Percentiles rank a stretch among this genome's conserved stretches.
Evolutionary conservation across 169 alveolate species (phyloP).

Genomic region (Toxoplasma gondii): DNA sequence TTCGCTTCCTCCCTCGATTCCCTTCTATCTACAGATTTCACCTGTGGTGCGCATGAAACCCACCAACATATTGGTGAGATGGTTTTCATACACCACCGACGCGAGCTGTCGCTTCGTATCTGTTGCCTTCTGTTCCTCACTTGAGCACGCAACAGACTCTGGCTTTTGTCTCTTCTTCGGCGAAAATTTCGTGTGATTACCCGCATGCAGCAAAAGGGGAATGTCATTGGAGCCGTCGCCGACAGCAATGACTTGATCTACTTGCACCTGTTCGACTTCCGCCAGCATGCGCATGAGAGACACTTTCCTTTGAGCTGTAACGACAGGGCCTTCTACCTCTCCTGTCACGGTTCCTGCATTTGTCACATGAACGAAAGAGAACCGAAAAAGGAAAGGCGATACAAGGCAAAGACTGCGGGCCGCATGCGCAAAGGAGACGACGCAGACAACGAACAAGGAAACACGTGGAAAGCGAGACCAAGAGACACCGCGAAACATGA

Average conservation of each 20-base stretch:
- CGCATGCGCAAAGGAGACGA: neutral
- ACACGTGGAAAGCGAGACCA: no score
- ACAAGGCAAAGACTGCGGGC: neutral
- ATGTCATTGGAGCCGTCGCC: slow-evolving; percentile 60
- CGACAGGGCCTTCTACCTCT: slow-evolving; percentile 45
- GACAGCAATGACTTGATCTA: slow-evolving; percentile 53
- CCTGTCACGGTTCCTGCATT: slow-evolving; percentile 40
- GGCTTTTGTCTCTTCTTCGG: no score
- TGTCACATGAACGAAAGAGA: neutral
- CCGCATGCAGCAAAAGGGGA: slow-evolving; percentile 50
- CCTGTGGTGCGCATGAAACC: no score
- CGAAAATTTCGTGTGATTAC: neutral
- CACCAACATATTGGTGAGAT: no score
- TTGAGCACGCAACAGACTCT: no score
- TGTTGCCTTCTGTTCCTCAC: no score
- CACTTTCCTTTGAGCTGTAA: slow-evolving; percentile 46
- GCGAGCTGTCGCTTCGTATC: no score
- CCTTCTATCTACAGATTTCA: neutral
- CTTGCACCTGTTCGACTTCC: slow-evolving; percentile 28
- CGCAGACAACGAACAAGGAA: neutral
- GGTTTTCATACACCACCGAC: no score
- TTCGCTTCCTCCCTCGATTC: neutral
- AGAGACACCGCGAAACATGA: no score
- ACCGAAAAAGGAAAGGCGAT: neutral
- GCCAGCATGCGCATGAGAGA: slow-evolving; percentile 53